Evolutionary conservation across 2,329 filamentous ascomycete species (phyloP), one percentile per base, ranked within the genome.

Genomic region (Nothophoma quercina): DNA sequence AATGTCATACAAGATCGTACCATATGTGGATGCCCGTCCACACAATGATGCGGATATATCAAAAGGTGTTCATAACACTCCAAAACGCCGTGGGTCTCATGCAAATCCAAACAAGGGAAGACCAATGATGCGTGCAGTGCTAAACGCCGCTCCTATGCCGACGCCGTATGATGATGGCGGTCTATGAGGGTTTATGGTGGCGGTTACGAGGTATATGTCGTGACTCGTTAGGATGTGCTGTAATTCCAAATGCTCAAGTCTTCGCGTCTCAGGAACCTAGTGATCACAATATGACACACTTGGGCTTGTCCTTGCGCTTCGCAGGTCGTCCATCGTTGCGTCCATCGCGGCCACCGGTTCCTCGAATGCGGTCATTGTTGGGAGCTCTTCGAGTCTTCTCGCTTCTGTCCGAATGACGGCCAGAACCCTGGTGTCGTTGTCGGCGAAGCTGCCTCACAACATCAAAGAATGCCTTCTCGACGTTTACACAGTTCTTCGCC

Each of bases 381-480:
- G 55, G 35, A 51, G 56, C 39, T 36, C 62, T 26, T 22, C 54
- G 44, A 18, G 46, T 51, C 57, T 62, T 41, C 36, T 55, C 23
- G 43, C 44, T 26, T 44, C 57, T 51, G 41, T 67, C 64, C 2
- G 58, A 45, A 21, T 53, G 43, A 22, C 64, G 64, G 25, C 65
- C 61, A 12, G 47, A 54, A 34, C 66, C 65, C 35, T 70, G 66
- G 52, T 91, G 87, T 67, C 91, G 84, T 77, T 96, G 92, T 66
- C 90, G 86, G 64, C 95, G 88, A 61, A 99, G 81, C 74, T 95
- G 90, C 63, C 95, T 83, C 47, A 98, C 95, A 7, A 99, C 95
- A 71, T 99, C 95, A 77, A 96, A 98, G 72, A 99, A 98, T 25
- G 92, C 93, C 81, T 96, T 98, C 76, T 96, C 95, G 46, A 97